A percentile compares a stretch with the other conserved stretches of the same genome.
These are phyloP conservation scores for Yueomyces sp. DNA, from an alignment of 805 yeast species.

Conservation along the genomic window DNA sequence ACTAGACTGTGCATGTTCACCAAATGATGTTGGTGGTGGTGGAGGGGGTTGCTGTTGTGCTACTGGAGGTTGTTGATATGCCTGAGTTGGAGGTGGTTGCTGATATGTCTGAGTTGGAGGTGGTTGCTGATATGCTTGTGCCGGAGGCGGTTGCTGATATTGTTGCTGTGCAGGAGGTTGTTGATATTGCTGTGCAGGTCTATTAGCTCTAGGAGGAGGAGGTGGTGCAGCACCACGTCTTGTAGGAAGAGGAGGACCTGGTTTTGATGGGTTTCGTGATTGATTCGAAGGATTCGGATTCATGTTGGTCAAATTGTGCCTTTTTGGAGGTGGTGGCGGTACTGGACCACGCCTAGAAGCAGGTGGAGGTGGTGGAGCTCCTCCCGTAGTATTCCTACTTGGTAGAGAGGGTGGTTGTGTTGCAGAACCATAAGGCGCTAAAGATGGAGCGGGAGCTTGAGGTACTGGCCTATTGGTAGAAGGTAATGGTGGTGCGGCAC, in stretches of 20 bases:
- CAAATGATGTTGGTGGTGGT: slow-evolving; percentile 1
- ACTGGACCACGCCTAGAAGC: slow-evolving; percentile 2
- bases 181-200: neutral
- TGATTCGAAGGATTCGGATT: slow-evolving; percentile 14
- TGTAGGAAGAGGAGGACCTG: slow-evolving; percentile 1
- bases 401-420: slow-evolving; percentile 1
- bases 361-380: slow-evolving; percentile 3
- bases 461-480: neutral
- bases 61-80: slow-evolving; percentile 1
- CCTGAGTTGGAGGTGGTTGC: slow-evolving; percentile 17
- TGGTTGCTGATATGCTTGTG: slow-evolving; percentile 9
- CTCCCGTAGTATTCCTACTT: neutral
- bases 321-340: slow-evolving; percentile 8
- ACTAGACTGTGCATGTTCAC: slow-evolving; percentile 1
- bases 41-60: slow-evolving; percentile 2
- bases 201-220: slow-evolving; percentile 9
- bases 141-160: slow-evolving; percentile 1
- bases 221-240: slow-evolving; percentile 12
- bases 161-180: slow-evolving; percentile 1
- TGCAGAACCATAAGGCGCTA: slow-evolving; percentile 1
- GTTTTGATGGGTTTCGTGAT: slow-evolving; percentile 2
- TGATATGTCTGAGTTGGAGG: slow-evolving; percentile 23
- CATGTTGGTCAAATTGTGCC: neutral
- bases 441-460: slow-evolving; percentile 2
- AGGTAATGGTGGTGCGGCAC: slow-evolving; percentile 1